phyloP scores from a whole-genome alignment of 2,329 filamentous ascomycete genomes.

The Monascus ruber region DNA sequence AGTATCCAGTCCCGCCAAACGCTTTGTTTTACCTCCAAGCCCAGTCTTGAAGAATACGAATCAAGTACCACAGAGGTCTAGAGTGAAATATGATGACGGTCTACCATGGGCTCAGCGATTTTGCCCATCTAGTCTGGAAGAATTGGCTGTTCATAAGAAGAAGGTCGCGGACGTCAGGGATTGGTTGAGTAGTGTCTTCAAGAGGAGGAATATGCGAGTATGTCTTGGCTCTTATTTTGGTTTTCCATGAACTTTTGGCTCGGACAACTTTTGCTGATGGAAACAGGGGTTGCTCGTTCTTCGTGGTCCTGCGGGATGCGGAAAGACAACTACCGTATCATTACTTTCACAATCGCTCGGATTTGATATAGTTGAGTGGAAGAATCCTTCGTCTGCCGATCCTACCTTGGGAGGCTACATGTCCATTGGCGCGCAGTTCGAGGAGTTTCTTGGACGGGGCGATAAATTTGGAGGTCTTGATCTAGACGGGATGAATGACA shows the following conservation, averaged over 20 bases:
- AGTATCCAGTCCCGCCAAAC: slow-evolving; percentile 9
- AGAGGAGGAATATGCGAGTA: slow-evolving; percentile 39
- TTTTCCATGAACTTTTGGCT: neutral
- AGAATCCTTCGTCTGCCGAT: slow-evolving; percentile 59
- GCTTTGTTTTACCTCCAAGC: slow-evolving; percentile 14
- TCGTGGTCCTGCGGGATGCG: slow-evolving; percentile 81
- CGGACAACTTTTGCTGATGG: slow-evolving; percentile 8
- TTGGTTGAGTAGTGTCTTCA: slow-evolving; percentile 69
- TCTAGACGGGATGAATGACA: slow-evolving; percentile 14
- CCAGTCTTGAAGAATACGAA: neutral
- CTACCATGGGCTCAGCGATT: slow-evolving; percentile 85
- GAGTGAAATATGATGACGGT: slow-evolving; percentile 40
- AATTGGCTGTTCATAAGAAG: slow-evolving; percentile 87
- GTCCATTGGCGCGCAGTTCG: slow-evolving; percentile 70
- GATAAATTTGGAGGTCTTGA: slow-evolving; percentile 68
- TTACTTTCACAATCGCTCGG: slow-evolving; percentile 67
- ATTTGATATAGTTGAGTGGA: slow-evolving; percentile 78
- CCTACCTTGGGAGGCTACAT: slow-evolving; percentile 51
- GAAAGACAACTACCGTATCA: slow-evolving; percentile 79
- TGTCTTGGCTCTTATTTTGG: slow-evolving; percentile 7
- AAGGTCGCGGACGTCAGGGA: slow-evolving; percentile 77
- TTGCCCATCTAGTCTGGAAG: slow-evolving; percentile 60
- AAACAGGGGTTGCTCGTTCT: slow-evolving; percentile 65
- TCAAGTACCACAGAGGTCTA: slow-evolving; percentile 10
- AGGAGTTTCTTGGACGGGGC: slow-evolving; percentile 77